Evolutionary conservation across 2,329 filamentous ascomycete genomes (phyloP), one percentile per base, ranked within the genome.

Genomic region (Cladophialophora exuberans): DNA sequence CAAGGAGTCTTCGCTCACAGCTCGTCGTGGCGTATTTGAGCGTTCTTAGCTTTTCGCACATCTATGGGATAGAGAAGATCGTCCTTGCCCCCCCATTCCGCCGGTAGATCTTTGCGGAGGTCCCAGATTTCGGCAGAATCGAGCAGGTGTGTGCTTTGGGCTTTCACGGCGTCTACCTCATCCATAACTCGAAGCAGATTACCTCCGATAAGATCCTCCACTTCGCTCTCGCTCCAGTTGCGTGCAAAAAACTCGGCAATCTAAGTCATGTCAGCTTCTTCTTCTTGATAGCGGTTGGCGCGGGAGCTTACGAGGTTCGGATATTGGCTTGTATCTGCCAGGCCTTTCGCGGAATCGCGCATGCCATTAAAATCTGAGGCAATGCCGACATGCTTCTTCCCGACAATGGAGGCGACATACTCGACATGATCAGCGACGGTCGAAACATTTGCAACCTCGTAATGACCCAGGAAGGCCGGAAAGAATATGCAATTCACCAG

Each of bases 171-270:
- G 61, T 96, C 92, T 1, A 87, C 89, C 26, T 88, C 86, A 50
- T 75, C 80, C 91, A 91, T 95, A 5, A 96, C 90, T 18, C 91
- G 83, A 56, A 96, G 71, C 2, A 96, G 61, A 68, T 97, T 97
- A 3, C 85, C 81, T 0, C 92, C 92, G 0, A 85, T 85, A 7
- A 96, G 75, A 70, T 89, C 90, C n/a, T 77, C 81, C 1, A 83
- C 86, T 69, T 96, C 86, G 23, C 78, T 72, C 55, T 92, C 88
- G 30, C 83, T 88, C 5, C 96, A 80, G 0, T 89, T 90, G 31
- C 86, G 80, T 39, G 77, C 76, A 60, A 96, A 73, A 55, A 96
- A 72, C 70, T 90, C 88, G 4, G 83, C 84, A 6, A 96, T 82
- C 55, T 58, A n/a, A n/a, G 9, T 13, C 17, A 23, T 36, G 26